A percentile compares a stretch with the other conserved stretches of the same genome.
phyloP scores from a whole-genome alignment of 345 rosid species.

The Sisymbrium altissimum region DNA sequence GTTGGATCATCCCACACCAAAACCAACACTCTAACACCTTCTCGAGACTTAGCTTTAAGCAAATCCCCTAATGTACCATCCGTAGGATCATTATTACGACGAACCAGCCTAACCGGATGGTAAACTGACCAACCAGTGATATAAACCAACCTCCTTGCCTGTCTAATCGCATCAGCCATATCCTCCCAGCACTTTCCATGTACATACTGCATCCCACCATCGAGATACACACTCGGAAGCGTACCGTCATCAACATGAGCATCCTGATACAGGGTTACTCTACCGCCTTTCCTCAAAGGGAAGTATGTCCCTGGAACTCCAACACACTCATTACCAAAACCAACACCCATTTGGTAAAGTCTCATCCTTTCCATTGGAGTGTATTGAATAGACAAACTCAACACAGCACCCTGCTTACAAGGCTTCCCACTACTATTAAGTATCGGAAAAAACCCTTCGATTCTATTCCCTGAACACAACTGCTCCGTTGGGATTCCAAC shows the following conservation, averaged over 20 bases:
- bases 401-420: constrained; percentile 63
- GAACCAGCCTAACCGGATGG: constrained; percentile 63
- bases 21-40: constrained; percentile 90
- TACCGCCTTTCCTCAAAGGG: constrained; percentile 78
- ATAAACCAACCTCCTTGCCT: constrained; percentile 79
- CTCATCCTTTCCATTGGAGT: constrained; percentile 49
- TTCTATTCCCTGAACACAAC: constrained; percentile 39
- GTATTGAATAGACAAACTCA: constrained; percentile 66
- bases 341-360: constrained; percentile 55
- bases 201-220: constrained; percentile 44
- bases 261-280: constrained; percentile 85
- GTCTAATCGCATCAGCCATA: constrained; percentile 64
- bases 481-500: constrained; percentile 73
- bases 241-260: constrained; percentile 70
- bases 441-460: constrained; percentile 74
- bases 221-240: constrained; percentile 60
- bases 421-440: constrained; percentile 60
- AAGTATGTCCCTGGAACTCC: constrained; percentile 89
- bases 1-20: constrained; percentile 98
- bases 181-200: constrained; percentile 78
- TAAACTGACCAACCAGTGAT: constrained; percentile 90
- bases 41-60: constrained; percentile 83
- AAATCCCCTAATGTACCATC: constrained; percentile 63
- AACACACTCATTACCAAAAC: constrained; percentile 46
- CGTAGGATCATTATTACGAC: constrained; percentile 39